A percentile compares a stretch with the other conserved stretches of the same genome.
Evolutionary conservation across 352 stramenopile species (phyloP).

Genomic region (Peronospora destructor): DNA sequence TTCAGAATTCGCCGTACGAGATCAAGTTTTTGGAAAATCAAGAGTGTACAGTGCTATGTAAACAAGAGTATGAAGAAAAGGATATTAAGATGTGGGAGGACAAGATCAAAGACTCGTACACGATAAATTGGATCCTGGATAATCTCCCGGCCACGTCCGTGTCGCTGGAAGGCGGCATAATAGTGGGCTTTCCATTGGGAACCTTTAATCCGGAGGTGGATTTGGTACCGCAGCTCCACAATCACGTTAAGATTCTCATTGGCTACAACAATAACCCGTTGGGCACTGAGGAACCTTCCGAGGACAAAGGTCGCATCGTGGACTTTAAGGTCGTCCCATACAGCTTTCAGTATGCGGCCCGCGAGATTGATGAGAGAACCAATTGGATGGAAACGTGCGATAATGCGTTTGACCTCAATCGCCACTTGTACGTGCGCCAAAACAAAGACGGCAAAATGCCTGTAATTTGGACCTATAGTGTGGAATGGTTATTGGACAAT

Average conservation of each 20-base stretch:
- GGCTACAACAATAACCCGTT: constrained; percentile 92
- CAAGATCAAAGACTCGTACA: constrained; percentile 95
- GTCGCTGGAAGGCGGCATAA: constrained; percentile 53
- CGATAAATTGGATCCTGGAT: constrained; percentile 98
- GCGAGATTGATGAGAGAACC: constrained; percentile 47
- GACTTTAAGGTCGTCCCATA: constrained; percentile 97
- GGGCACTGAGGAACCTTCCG: constrained; percentile 35
- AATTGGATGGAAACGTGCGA: constrained; percentile 78
- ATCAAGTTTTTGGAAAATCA: constrained; percentile 86
- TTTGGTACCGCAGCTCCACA: constrained; percentile 92
- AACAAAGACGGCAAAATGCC: constrained; percentile 77
- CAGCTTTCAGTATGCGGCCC: constrained; percentile 91
- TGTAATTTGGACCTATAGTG: constrained; percentile 96
- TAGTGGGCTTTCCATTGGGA: constrained; percentile 83
- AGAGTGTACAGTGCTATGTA: constrained; percentile 63
- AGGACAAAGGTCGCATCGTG: constrained; percentile 93
- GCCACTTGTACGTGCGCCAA: constrained; percentile 74
- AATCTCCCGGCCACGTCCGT: constrained; percentile 91
- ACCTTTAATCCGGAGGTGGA: constrained; percentile 88
- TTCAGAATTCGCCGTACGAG: constrained; percentile 97
- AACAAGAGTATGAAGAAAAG: constrained; percentile 88
- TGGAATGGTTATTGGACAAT: constrained; percentile 94
- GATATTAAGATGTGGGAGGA: constrained; percentile 87
- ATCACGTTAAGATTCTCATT: constrained; percentile 99
- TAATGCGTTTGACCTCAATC: constrained; percentile 53